Base-by-base conservation (phyloP, 1,284 basidiomycete species). In the Pseudozyma hubeiensis region DNA sequence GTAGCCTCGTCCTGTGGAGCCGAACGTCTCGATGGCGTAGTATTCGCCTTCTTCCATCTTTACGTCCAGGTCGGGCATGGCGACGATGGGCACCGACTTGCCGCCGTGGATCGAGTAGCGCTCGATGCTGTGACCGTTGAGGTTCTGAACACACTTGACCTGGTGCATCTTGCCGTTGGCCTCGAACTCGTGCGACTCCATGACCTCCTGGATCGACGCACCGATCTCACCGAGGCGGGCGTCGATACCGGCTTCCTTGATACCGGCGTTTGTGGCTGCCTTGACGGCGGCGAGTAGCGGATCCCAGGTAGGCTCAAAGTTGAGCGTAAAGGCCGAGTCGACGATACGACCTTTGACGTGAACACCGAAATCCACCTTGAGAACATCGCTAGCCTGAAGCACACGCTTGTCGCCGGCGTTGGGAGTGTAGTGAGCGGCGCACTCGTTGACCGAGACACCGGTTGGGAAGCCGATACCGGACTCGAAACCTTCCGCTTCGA, bases 1-100 rank as follows among this genome's bases (percentile, higher is more conserved):
- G 47, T 90, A 88, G 4, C 96, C 97, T 44, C 92, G 88, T n/a
- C 97, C 97, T 0, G 96, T 99, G 29, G 92, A 93, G 24, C 97
- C 97, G 85, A 99, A 99, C 0, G 97, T 99, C 86, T 99, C 97
- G 71, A 99, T 97, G 14, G 97, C 97, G 84, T 94, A 99, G 85
- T 97, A 97, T 84, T 99, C 97, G 39, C 94, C 96, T 86, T 99
- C 97, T 84, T 99, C 97, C 97, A 99, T 99, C 87, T 93, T 97
- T 19, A 92, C 93, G 46, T 80, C 90, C 89, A 84, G 96, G 93
- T 57, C 90, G 88, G 69, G 82, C 85, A 92, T 93, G n/a, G 78
- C 77, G 45, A 98, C 93, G 59, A 98, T 90, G 46, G 93, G 89
- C 0, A 99, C 91, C 0, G 91, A 93, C 86, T 99, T 99, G 58